Base-by-base conservation (phyloP, 805 yeast species). In the Scheffersomyces spartinae region DNA sequence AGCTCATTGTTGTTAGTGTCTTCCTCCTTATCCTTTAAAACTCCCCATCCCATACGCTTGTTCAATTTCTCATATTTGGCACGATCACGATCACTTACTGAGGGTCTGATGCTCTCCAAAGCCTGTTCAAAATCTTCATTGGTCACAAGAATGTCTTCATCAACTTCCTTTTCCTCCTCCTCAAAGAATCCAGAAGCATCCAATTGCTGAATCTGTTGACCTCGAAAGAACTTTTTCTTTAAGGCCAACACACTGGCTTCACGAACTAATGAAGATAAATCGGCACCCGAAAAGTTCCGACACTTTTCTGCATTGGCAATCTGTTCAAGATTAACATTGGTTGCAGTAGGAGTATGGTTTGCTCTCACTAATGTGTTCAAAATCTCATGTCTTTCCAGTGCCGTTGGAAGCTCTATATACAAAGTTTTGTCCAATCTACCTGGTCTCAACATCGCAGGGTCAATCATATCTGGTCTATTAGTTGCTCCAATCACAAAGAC, bases 381-480 rank as follows among this genome's bases (percentile, higher is more conserved):
- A 31, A 88, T 91, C 35, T 86, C 96, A 3, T 66, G 54, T 34
- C 95, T 65, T 48, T 91, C 98, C 3, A 57, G 63, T 1, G 73
- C 69, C 5, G 71, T 69, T 3, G 98, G 98, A 26, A 88, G 63
- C 47, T 88, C 96, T 15, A 88, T 88, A 50, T 77, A 88, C 23
- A 88, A 58, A 3, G 95, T 83, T 52, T 88, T 91, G 46, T 91
- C 97, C 41, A 88, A 64, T 51, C 98, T 71, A 5, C 97, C 98
- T 0, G 97, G 97, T 47, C 98, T 71, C 23, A 91, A 56, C 97
- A 88, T 91, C 0, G 98, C 98, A 3, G 95, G 85, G 52, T 88
- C 98, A 36, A 88, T 91, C 83, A 88, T 88, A 48, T 88, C 98
- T 0, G 97, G 97, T 47, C 98, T 69, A 43, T 88, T 88, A 0